phyloP scores from a whole-genome alignment of 164 flowering plant species.

The Piper betle region DNA sequence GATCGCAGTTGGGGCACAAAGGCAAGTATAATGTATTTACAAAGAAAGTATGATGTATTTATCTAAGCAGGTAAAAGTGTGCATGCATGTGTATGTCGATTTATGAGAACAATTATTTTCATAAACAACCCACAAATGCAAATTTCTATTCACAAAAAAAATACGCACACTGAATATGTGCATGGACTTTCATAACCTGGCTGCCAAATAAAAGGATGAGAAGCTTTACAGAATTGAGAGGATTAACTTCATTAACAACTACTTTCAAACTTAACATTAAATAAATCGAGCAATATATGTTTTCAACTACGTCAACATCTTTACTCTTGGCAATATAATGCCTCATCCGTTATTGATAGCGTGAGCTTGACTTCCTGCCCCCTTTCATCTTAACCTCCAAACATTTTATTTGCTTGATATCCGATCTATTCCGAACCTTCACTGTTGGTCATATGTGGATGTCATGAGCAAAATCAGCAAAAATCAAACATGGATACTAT shows the following conservation, averaged over 20 bases:
- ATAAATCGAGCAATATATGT: not conserved
- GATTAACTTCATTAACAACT: not conserved
- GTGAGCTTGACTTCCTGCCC: not conserved
- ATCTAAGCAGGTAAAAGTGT: no score
- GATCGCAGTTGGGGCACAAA: not conserved
- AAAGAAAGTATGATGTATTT: no score
- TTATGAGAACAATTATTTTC: not conserved
- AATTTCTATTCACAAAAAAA: not conserved
- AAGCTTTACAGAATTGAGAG: not conserved
- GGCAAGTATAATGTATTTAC: not conserved
- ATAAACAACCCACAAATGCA: no score
- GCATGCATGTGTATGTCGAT: not conserved
- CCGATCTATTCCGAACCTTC: not conserved
- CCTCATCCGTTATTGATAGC: not conserved
- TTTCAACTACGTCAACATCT: not conserved
- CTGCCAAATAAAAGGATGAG: not conserved
- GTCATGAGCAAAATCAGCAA: not conserved
- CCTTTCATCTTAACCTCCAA: not conserved
- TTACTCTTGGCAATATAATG: not conserved
- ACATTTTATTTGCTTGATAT: no score
- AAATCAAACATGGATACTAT: conserved; percentile 37
- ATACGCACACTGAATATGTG: not conserved
- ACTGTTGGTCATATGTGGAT: not conserved
- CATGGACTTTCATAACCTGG: not conserved
- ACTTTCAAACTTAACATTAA: not conserved